Base-by-base conservation (phyloP, 306 rosid species). In the Vigna hirtella region DNA sequence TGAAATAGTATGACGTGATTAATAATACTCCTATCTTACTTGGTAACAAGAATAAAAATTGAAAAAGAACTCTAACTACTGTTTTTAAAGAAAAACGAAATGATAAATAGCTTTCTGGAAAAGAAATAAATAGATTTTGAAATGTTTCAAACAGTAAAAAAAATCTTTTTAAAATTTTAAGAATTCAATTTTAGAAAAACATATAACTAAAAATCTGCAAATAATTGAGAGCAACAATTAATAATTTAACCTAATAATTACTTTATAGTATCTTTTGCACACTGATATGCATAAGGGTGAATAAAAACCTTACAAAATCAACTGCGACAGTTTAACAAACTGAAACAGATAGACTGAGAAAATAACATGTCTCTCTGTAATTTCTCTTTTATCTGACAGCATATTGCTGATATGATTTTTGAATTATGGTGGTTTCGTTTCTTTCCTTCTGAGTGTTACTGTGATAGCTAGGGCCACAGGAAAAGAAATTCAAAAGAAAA, bases 401-500 rank as follows among this genome's bases (percentile, higher is more conserved):
- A 70, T 62, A 73, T 28, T 63, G 22, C 70, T 32, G 78, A 79
- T 70, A 69, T 69, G 72, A 14, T 56, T 73, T 77, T 49, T 69
- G 73, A 68, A 77, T 53, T 69, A 78, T 61, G 65, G 4, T 17
- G 36, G 89, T 82, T 81, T 52, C 57, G 89, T 82, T 81, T 52
- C 63, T 82, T 66, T 78, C 80, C 24, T 17, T 62, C 71, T 62
- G 74, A 67, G 73, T 51, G 34, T 77, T 66, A 45, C 49, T 24
- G 61, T 32, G 57, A 48, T 14, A 57, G 4, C 30, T 42, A 30
- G 11, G 76, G 67, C 61, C n/a, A 43, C 34, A 76, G 58, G 26
- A 72, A 76, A 67, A 76, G 76, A 52, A 34, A 9, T 67, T 81
- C 71, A 62, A 80, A 83, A 38, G 30, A 18, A 24, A 80, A 71